These are phyloP conservation scores for Dissoconium aciculare DNA, from an alignment of 2,329 filamentous ascomycete species.

Conservation along the genomic window DNA sequence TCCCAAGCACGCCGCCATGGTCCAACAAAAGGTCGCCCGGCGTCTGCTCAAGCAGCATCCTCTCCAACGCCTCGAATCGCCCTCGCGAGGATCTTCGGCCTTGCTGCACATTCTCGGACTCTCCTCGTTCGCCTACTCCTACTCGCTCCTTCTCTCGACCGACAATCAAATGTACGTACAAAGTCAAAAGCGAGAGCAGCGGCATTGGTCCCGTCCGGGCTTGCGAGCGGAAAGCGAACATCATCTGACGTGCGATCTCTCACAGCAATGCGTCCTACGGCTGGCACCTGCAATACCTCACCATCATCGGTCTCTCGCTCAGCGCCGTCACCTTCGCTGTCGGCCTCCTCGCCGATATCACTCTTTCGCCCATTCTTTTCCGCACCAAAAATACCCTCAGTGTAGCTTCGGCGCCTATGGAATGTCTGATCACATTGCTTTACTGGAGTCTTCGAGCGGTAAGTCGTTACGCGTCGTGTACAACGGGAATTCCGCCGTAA, in stretches of 20 bases:
- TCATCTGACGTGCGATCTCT: not conserved
- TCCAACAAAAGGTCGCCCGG: no score
- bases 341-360: constrained; percentile 51
- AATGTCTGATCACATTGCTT: constrained; percentile 54
- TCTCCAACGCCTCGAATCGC: constrained; percentile 51
- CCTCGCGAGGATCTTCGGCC: constrained; percentile 48
- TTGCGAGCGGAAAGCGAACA: no score
- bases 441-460: constrained; percentile 56
- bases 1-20: no score
- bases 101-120: constrained; percentile 42
- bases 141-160: constrained; percentile 26
- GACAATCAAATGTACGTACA: constrained; percentile 25
- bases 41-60: constrained; percentile 36
- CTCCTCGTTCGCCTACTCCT: constrained; percentile 31
- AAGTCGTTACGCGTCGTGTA: no score
- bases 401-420: constrained; percentile 51
- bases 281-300: constrained; percentile 58
- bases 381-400: constrained; percentile 51
- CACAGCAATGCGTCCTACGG: constrained; percentile 46
- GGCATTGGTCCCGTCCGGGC: no score
- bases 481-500: no score
- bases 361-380: constrained; percentile 44
- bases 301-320: constrained; percentile 53
- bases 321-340: constrained; percentile 46
- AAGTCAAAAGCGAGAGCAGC: no score